These are phyloP conservation scores for Tylopilus plumbeoviolaceoides DNA, from an alignment of 768 basidiomycete species.

Conservation along the genomic window DNA sequence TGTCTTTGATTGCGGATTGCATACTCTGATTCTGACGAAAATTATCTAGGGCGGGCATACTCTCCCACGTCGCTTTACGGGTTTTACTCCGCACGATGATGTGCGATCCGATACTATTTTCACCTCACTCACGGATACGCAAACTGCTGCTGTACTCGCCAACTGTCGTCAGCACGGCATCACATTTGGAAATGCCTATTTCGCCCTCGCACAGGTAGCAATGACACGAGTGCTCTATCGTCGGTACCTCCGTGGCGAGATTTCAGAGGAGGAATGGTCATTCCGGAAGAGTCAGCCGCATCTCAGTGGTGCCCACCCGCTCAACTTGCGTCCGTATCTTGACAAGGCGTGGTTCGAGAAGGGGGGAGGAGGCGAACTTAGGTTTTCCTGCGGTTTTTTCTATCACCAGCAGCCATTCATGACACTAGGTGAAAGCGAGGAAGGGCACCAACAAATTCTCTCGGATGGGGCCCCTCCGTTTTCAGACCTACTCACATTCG, in stretches of 20 bases:
- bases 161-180: conserved; percentile 40
- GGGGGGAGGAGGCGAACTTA: conserved; percentile 42
- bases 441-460: background rate
- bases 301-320: conserved; percentile 23
- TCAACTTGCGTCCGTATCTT: conserved; percentile 48
- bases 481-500: conserved; percentile 37
- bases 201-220: conserved; percentile 50
- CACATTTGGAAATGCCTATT: conserved; percentile 51
- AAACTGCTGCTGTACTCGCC: conserved; percentile 31
- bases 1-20: background rate
- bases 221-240: conserved; percentile 49
- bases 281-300: background rate
- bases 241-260: conserved; percentile 43
- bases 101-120: conserved; percentile 31
- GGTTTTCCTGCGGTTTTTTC: conserved; percentile 41
- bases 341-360: conserved; percentile 41
- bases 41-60: conserved; percentile 53
- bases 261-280: conserved; percentile 18
- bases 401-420: conserved; percentile 44
- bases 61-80: conserved; percentile 41
- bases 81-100: conserved; percentile 32
- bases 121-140: conserved; percentile 25
- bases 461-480: conserved; percentile 35
- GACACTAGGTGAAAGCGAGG: conserved; percentile 30
- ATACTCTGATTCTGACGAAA: background rate